Evolutionary conservation across 75 land plant genomes (phyloP), one percentile per base, ranked within the genome.

Genomic region (Chamaecyparis obtusa): DNA sequence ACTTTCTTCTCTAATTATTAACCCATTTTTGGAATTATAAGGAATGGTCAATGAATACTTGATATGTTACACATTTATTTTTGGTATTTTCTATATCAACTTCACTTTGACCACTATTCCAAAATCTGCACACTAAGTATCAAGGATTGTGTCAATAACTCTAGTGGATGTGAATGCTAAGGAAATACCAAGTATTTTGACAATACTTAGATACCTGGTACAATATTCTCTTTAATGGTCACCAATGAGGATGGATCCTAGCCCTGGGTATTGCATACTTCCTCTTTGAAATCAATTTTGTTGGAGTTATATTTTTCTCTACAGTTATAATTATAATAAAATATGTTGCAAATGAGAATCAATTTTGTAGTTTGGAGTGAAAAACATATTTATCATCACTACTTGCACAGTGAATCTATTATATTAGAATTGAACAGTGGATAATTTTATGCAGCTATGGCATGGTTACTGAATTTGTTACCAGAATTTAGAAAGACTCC

Each of bases 141-240:
- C 95, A 32, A 96, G 95, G 90, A 96, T 98, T 84, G 98, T 95
- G 2, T 88, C 87, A 11, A 88, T 98, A 14, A 95, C 94, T 41
- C 74, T 96, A n/a, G 98, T 94, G 32, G 99, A 98, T 83, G 87
- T 91, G 30, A 97, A 98, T 86, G 92, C 98, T 0, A 92, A 92
- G 49, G 97, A 93, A 32, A 90, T 94, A 81, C 94, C 35, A 92
- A 95, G 80, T 98, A 98, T 85, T 98, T 98, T 85, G 98, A 98
- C 89, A 95, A 96, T 41, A 93, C 94, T 81, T 91, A n/a, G 75
- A 92, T 94, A 55, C 98, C 99, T 11, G 95, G 98, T 11, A 98
- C 97, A 0, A 86, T 98, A 11, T 98, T 98, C 90, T 98, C 95
- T 96, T 98, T 93, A 98, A 98, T 92, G 98, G 86, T 98, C n/a